Evolutionary conservation across 2,329 filamentous ascomycete species (phyloP), one percentile per base, ranked within the genome.

Genomic region (Cytospora paraplurivora): DNA sequence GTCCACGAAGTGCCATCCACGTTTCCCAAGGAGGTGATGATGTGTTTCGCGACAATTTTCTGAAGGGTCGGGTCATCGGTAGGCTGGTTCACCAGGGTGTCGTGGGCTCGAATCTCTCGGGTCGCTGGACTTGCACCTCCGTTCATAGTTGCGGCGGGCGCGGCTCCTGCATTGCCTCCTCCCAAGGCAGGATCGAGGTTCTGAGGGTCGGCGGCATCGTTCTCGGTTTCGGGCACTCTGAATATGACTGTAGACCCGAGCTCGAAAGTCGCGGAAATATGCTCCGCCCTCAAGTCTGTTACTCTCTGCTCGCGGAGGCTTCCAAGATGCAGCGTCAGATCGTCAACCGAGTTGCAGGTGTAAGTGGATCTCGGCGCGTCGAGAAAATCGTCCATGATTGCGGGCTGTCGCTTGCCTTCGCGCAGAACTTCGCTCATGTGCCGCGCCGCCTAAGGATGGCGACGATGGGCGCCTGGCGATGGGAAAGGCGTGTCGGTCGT

Each of bases 1-100:
- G 69, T 70, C 84, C 84, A 87, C 0, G 71, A 72, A 67, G 82
- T 83, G 15, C 74, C 75, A 66, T 87, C 84, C 4, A 78, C 74
- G 8, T 72, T 71, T 32, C 78, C 73, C 15, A 86, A 68, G 3
- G 75, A 72, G 12, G 69, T 70, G 37, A 81, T 73, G 64, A 87
- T 80, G 58, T 81, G 76, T 67, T 79, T 80, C 10, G 82, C 78
- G 35, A 85, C 77, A 1, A 77, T 74, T 61, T 75, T 78, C 69
- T 86, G 85, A 38, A 82, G 71, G 1, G 73, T 70, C 0, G 82
- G 81, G 62, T 83, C 75, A 57, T 82, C 78, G 41, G 74, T 70
- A 0, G 81, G 78, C 71, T 85, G 84, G 67, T 79, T 79, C 68
- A 78, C 74, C 17, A 85, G 67, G 0, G 77, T 75, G 47, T 85